These are phyloP conservation scores for Cucumis sativus DNA, from an alignment of 306 rosid species.

Conservation along the genomic window DNA sequence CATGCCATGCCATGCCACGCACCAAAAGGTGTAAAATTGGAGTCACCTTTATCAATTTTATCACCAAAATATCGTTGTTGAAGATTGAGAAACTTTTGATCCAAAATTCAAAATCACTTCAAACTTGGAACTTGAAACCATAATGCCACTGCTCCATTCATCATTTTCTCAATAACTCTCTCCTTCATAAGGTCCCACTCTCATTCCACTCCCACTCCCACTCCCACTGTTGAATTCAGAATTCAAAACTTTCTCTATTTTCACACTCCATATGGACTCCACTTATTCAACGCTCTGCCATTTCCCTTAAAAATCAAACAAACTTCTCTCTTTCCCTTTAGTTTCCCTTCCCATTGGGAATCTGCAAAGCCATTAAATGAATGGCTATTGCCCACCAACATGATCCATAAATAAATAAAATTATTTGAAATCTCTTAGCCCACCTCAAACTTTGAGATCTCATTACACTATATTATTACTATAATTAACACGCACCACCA, in stretches of 20 bases:
- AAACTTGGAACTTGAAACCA: conserved; percentile 16
- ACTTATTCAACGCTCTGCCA: conserved; percentile 17
- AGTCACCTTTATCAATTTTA: not conserved
- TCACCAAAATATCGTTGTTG: not conserved
- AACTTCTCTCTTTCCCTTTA: conserved; percentile 17
- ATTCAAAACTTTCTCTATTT: conserved; percentile 20
- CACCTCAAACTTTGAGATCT: conserved; percentile 35
- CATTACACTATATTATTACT: conserved; percentile 10
- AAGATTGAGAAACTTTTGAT: not conserved
- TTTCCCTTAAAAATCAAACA: conserved; percentile 19
- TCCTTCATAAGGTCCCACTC: conserved; percentile 33
- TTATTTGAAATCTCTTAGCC: conserved; percentile 31
- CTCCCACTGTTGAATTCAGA: conserved; percentile 27
- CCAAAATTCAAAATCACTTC: not conserved
- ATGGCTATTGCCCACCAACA: conserved; percentile 40
- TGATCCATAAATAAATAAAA: conserved; percentile 10
- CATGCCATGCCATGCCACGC: not conserved
- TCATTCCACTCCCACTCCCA: conserved; percentile 35
- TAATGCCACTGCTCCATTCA: conserved; percentile 11
- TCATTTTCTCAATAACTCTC: too few species aligned
- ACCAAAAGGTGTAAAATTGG: not conserved
- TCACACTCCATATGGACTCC: conserved; percentile 38
- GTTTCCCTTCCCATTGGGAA: conserved; percentile 49
- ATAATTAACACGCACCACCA: conserved; percentile 39
- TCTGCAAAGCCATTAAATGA: conserved; percentile 69